phyloP scores from a whole-genome alignment of 192 early-diverging fungal genomes.

The Mortierella claussenii region DNA sequence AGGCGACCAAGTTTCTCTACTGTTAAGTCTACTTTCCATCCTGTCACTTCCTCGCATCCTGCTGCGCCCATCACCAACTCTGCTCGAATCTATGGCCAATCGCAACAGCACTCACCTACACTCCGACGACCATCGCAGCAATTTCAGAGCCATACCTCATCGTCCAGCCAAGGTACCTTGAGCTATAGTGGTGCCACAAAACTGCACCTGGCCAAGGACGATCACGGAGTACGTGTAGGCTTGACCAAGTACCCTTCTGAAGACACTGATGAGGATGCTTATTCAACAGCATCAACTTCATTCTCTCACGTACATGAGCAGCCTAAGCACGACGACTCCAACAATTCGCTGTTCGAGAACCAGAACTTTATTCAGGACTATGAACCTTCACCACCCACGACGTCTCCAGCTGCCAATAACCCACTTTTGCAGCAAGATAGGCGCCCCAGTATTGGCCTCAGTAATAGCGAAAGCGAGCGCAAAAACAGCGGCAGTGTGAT shows the following conservation, averaged over 20 bases:
- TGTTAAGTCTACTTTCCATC: too few species aligned
- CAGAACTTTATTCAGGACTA: slow-evolving; percentile 1
- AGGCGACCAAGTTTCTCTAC: too few species aligned
- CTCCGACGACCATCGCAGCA: not conserved
- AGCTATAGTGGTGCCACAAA: slow-evolving; percentile 15
- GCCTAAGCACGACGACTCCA: too few species aligned
- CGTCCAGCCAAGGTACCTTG: not conserved
- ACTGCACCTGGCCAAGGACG: slow-evolving; percentile 3
- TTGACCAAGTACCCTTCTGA: not conserved
- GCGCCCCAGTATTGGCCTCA: too few species aligned
- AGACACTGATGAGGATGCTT: too few species aligned
- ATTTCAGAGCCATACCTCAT: not conserved
- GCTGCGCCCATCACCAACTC: not conserved
- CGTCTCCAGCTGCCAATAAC: too few species aligned
- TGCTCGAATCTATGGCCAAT: not conserved
- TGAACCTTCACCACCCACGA: not conserved
- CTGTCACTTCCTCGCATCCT: not conserved
- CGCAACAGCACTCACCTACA: not conserved
- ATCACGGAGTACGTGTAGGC: slow-evolving; percentile 11
- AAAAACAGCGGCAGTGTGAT: too few species aligned
- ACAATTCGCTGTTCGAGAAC: slow-evolving; percentile 3
- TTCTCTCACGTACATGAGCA: too few species aligned
- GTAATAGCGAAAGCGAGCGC: too few species aligned
- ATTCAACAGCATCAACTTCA: not conserved
- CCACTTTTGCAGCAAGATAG: too few species aligned